These are phyloP conservation scores for Pseudocercospora crystallina DNA, from an alignment of 2,329 filamentous ascomycete genomes.

Conservation along the genomic window DNA sequence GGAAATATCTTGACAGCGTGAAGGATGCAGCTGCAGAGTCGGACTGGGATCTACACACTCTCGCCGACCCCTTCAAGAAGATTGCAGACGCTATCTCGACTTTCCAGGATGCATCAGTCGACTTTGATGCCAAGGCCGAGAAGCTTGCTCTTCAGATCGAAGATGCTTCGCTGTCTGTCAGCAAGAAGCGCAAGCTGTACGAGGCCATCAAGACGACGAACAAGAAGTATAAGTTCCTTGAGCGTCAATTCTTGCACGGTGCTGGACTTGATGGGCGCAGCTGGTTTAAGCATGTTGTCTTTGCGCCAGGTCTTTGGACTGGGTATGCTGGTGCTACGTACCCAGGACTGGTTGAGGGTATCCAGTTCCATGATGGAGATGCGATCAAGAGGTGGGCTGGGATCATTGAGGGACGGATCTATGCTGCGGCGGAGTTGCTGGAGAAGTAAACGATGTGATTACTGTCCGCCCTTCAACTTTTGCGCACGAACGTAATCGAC, in stretches of 20 bases:
- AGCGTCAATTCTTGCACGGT: constrained; percentile 74
- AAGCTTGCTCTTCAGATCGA: constrained; percentile 37
- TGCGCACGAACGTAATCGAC: too few relatives aligned
- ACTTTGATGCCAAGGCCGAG: constrained; percentile 54
- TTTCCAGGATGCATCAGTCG: constrained; percentile 49
- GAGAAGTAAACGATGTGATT: constrained; percentile 3
- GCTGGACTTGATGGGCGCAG: constrained; percentile 73
- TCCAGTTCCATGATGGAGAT: constrained; percentile 50
- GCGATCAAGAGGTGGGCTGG: constrained; percentile 43
- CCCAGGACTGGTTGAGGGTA: constrained; percentile 62
- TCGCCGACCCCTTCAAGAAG: constrained; percentile 39
- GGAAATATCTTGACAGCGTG: constrained; percentile 44
- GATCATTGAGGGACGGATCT: constrained; percentile 38
- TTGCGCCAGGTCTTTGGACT: constrained; percentile 87
- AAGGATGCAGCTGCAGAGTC: constrained; percentile 35
- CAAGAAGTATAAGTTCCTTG: constrained; percentile 77
- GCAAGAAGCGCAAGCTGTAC: constrained; percentile 51
- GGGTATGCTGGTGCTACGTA: constrained; percentile 77
- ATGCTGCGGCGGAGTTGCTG: constrained; percentile 23
- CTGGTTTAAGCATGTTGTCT: constrained; percentile 96
- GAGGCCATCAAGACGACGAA: constrained; percentile 63
- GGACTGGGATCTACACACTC: constrained; percentile 16
- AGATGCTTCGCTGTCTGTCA: constrained; percentile 45
- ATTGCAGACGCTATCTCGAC: constrained; percentile 51
- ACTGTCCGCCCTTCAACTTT: too few relatives aligned